Evolutionary conservation across 306 rosid species (phyloP).

Genomic region (Sechiopsis laciniata): DNA sequence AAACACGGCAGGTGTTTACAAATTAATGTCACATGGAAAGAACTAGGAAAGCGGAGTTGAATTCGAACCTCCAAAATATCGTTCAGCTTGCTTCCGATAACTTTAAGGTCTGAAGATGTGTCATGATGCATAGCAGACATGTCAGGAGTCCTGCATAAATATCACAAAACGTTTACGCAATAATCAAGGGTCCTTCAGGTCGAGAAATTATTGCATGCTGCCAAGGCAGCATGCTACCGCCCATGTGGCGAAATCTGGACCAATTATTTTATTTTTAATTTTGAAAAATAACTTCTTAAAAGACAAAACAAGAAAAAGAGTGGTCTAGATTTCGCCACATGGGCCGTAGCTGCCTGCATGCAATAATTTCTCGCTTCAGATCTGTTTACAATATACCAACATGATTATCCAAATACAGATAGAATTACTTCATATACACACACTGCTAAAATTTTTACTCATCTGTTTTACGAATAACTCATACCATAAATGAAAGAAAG

Average conservation of each 20-base stretch:
- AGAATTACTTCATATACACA: not conserved
- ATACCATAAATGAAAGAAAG: not conserved
- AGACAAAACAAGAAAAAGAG: too few species aligned
- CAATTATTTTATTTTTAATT: too few species aligned
- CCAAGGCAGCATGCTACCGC: too few species aligned
- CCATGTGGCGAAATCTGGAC: too few species aligned
- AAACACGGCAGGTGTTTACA: too few species aligned
- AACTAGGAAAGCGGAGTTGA: not conserved
- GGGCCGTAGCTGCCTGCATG: too few species aligned
- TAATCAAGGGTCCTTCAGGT: not conserved
- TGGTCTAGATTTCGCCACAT: too few species aligned
- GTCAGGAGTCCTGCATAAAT: constrained; percentile 69
- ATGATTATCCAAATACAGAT: not conserved
- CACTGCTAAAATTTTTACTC: not conserved
- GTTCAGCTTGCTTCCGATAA: constrained; percentile 63
- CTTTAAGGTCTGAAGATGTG: constrained; percentile 67
- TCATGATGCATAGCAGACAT: constrained; percentile 93
- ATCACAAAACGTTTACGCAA: constrained; percentile 22
- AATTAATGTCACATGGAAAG: too few species aligned
- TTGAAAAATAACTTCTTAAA: too few species aligned
- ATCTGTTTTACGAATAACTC: not conserved
- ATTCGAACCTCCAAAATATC: constrained; percentile 62
- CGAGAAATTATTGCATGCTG: too few species aligned
- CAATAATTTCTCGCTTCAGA: too few species aligned
- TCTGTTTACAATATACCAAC: not conserved